phyloP scores from a whole-genome alignment of 345 rosid species.

The Euclidium syriacum region DNA sequence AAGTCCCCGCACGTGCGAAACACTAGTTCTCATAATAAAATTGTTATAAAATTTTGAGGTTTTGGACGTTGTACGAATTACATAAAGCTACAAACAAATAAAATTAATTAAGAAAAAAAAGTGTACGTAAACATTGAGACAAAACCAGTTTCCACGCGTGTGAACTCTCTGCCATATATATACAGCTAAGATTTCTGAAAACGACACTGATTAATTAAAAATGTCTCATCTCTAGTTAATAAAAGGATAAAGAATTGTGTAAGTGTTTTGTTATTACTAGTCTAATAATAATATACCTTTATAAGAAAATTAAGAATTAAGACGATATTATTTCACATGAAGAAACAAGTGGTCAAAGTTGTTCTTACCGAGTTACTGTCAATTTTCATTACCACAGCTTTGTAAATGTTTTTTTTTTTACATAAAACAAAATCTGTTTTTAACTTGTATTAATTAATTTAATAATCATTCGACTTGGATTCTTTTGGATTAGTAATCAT shows the following conservation, averaged over 20 bases:
- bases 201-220: slow-evolving; percentile 15
- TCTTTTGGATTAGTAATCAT: no score
- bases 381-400: not conserved
- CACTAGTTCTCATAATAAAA: not conserved
- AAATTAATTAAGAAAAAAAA: not conserved
- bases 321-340: not conserved
- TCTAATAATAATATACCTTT: not conserved
- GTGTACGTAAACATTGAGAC: slow-evolving; percentile 25
- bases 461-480: no score
- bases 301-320: not conserved
- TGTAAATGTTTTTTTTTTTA: slow-evolving; percentile 1
- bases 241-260: not conserved
- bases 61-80: slow-evolving; percentile 19
- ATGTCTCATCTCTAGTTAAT: not conserved
- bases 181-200: slow-evolving; percentile 25
- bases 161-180: slow-evolving; percentile 24
- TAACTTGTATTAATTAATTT: not conserved
- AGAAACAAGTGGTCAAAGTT: not conserved
- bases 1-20: slow-evolving; percentile 10
- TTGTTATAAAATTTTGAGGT: not conserved
- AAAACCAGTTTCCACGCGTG: slow-evolving; percentile 21
- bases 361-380: slow-evolving; percentile 14
- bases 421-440: not conserved
- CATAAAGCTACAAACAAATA: slow-evolving; percentile 15
- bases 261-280: not conserved